Conservation (phyloP, 257 asterid genomes). For the Plectranthus barbatus region DNA sequence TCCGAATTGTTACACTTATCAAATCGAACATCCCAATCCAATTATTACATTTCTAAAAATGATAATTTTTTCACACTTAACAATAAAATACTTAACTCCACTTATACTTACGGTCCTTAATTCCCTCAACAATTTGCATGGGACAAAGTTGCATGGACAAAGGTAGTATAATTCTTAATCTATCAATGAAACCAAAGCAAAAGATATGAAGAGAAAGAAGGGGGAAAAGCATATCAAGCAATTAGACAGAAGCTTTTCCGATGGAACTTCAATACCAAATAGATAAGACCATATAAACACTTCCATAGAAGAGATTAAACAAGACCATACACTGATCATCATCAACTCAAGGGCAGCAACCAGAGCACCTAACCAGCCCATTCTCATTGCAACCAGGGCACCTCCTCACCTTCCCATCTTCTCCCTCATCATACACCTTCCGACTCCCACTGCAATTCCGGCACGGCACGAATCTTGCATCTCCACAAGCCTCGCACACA, state of each 20-base stretch:
- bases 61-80: too few relatives aligned
- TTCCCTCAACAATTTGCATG: too few relatives aligned
- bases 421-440: constrained; percentile 52
- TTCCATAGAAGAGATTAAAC: constrained; percentile 19
- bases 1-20: too few relatives aligned
- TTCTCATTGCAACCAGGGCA: constrained; percentile 79
- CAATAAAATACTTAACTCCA: too few relatives aligned
- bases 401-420: constrained; percentile 43
- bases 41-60: too few relatives aligned
- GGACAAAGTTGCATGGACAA: too few relatives aligned
- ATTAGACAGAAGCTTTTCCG: neutral
- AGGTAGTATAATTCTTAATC: too few relatives aligned
- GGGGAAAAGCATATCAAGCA: neutral
- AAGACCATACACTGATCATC: too few relatives aligned
- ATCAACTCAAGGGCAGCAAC: constrained; percentile 60
- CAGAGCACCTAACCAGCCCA: constrained; percentile 70
- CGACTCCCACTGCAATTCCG: constrained; percentile 72
- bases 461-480: constrained; percentile 79
- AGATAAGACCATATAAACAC: constrained; percentile 22
- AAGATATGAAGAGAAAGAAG: too few relatives aligned
- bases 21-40: too few relatives aligned
- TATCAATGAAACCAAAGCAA: too few relatives aligned
- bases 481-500: constrained; percentile 82
- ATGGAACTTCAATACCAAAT: constrained; percentile 2
- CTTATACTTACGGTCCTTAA: too few relatives aligned